phyloP scores from a whole-genome alignment of 768 basidiomycete genomes.

The Arthromyces matolae region DNA sequence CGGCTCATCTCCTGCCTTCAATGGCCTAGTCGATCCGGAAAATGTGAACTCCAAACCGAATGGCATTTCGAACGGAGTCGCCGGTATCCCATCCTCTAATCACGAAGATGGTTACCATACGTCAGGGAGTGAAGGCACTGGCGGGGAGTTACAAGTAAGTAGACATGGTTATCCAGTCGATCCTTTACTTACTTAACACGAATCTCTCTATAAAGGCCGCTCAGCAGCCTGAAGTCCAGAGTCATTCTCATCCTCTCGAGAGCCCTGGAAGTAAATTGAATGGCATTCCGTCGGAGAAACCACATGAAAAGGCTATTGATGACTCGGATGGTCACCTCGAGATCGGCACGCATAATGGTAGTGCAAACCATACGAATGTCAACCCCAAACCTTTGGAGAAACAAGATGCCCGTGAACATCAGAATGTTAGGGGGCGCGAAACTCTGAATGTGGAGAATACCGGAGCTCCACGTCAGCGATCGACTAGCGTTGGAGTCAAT shows the following conservation, averaged over 20 bases:
- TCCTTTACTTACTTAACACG: neutral
- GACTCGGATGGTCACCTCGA: constrained; percentile 15
- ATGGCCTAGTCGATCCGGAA: too few relatives aligned
- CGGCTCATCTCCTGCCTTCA: too few relatives aligned
- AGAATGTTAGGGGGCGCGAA: too few relatives aligned
- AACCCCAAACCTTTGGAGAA: too few relatives aligned
- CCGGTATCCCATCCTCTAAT: neutral
- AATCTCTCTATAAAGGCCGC: neutral
- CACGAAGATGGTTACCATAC: neutral
- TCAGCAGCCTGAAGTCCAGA: constrained; percentile 8
- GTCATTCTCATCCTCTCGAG: constrained; percentile 18
- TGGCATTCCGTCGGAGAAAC: constrained; percentile 16
- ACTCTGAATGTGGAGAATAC: neutral
- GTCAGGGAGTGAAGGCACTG: neutral
- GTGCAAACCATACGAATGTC: too few relatives aligned
- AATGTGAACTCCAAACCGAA: too few relatives aligned
- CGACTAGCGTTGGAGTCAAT: constrained; percentile 1
- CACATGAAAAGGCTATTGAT: constrained; percentile 18
- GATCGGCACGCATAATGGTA: neutral
- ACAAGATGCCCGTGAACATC: too few relatives aligned
- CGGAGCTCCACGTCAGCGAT: neutral
- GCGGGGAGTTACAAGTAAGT: constrained; percentile 5
- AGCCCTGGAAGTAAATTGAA: constrained; percentile 13
- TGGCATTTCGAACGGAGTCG: neutral
- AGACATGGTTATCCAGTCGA: neutral